Percentiles rank a stretch among this genome's conserved stretches.
Conservation (phyloP, 2,329 filamentous ascomycete genomes). For the Xylaria sp. region DNA sequence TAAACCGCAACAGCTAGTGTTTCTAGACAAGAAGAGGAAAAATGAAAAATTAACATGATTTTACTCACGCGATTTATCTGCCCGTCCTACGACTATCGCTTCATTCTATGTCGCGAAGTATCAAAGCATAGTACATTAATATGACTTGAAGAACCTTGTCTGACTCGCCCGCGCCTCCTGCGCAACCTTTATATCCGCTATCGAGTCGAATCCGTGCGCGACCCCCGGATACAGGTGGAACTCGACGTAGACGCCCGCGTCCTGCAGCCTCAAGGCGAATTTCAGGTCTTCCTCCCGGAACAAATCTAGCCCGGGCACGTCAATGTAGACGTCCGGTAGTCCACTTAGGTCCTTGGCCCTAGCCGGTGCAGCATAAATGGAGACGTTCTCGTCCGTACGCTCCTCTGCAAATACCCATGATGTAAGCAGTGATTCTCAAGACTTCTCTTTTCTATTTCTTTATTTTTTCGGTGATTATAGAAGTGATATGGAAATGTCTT, state of each 20-base stretch:
- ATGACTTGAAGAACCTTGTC: slow-evolving; percentile 26
- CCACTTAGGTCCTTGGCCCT: slow-evolving; percentile 42
- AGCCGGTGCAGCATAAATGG: slow-evolving; percentile 34
- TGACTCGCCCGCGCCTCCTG: slow-evolving; percentile 9
- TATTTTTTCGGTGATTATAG: no score
- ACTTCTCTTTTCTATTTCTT: no score
- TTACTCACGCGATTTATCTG: no score
- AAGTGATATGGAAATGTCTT: no score
- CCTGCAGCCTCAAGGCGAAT: slow-evolving; percentile 43
- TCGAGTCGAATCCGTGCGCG: slow-evolving; percentile 34
- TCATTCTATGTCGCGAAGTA: no score
- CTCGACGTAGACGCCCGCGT: slow-evolving; percentile 42
- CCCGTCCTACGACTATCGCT: no score
- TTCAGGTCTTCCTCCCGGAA: slow-evolving; percentile 43
- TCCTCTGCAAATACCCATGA: slow-evolving; percentile 24
- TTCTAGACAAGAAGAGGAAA: no score
- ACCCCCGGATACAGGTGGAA: slow-evolving; percentile 46
- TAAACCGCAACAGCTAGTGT: no score
- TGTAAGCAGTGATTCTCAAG: no score
- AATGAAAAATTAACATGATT: no score
- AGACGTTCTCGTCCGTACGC: slow-evolving; percentile 36
- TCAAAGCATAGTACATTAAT: no score
- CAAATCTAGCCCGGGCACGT: slow-evolving; percentile 44
- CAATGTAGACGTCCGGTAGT: slow-evolving; percentile 45
- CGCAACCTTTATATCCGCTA: slow-evolving; percentile 5